Base-by-base conservation (phyloP, 2,329 filamentous ascomycete genomes). In the Diaporthe citrichinensis region DNA sequence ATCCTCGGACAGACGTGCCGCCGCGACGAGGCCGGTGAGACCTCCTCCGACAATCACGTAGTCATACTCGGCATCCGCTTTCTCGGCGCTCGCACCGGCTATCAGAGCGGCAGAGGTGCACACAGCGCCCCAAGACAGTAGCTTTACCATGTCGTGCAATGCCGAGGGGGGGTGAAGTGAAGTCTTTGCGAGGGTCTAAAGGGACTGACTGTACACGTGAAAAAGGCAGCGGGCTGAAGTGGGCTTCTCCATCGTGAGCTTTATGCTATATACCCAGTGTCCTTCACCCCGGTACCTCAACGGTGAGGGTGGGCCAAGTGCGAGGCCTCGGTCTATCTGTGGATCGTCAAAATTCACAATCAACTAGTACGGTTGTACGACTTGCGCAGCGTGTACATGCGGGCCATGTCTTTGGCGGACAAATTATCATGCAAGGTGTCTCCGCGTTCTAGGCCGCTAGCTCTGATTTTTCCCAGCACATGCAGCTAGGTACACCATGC, bases 21-120 rank as follows among this genome's bases (percentile, higher is more conserved):
- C 61, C 9, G 61, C 61, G 61, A 65, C 61, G 17, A 65, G 61
- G 61, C 61, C 61, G 17, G 61, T 65, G 41, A 65, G 61, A 9
- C 61, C 61, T 65, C 61, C 61, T 65, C 61, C 61, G 41, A 65
- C 61, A 8, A 65, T 65, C 61, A 65, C 61, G 17, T 65, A 65
- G 61, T 65, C 61, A 28, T 65, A 65, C 25, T 46, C 25, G 61
- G 20, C 39, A 23, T 49, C 61, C 39, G 61, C 61, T 23, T 65
- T 46, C 25, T 65, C 17, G 25, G 28, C 15, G 15, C 25, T 28
- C 61, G 61, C 61, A 4, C 61, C 61, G 61, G 61, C 61, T 4
- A 46, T 25, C 10, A 65, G 10, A 34, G 25, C 61, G 41, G 61
- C 61, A 8, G 41, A 65, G 25, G 8, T 28, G 41, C 25, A 65